Evolutionary conservation across 495 filamentous ascomycete genomes (phyloP), one percentile per base, ranked within the genome.

Genomic region (Penicillium desertorum): DNA sequence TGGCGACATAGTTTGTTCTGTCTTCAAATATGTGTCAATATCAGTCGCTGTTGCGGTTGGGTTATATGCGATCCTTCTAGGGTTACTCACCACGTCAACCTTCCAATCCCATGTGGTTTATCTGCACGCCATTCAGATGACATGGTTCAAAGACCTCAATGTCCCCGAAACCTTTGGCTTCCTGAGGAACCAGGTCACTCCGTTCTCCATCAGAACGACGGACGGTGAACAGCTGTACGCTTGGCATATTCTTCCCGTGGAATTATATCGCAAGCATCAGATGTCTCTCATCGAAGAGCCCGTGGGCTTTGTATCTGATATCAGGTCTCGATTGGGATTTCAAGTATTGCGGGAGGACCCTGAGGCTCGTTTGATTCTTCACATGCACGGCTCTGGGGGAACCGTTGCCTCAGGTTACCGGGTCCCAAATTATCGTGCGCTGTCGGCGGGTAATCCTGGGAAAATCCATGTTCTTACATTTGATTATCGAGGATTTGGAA

Each of bases 401-500:
- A 86, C 85, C 47, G 74, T 91, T 10, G 84, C 82, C 14, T 86
- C 87, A 59, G 81, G 80, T 19, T 76, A 81, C 62, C 78, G 86
- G 43, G 80, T 85, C 10, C 76, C 79, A 1, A 81, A 82, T 57
- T 89, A 88, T 66, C 86, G 84, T 45, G 76, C 82, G 30, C 67
- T 88, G 10, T 83, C 85, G 5, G 78, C 81, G 45, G 82, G 81
- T 0, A 76, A 82, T 14, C 74, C 74, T 10, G 76, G 77, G 37
- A 79, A 76, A 59, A 80, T 81, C 34, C 86, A 89, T 54, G 77
- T 88, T 27, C 63, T 90, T 0, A 75, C 85, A 16, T 78, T 92
- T 55, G 88, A 92, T 74, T 93, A 93, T 68, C 85, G 91, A 19
- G 90, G 90, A 29, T 94, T 88, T 65, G 90, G 89, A 17, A 79